Percentiles rank a stretch among this genome's conserved stretches.
phyloP scores from a whole-genome alignment of 768 basidiomycete genomes.

The Calocera cornea region DNA sequence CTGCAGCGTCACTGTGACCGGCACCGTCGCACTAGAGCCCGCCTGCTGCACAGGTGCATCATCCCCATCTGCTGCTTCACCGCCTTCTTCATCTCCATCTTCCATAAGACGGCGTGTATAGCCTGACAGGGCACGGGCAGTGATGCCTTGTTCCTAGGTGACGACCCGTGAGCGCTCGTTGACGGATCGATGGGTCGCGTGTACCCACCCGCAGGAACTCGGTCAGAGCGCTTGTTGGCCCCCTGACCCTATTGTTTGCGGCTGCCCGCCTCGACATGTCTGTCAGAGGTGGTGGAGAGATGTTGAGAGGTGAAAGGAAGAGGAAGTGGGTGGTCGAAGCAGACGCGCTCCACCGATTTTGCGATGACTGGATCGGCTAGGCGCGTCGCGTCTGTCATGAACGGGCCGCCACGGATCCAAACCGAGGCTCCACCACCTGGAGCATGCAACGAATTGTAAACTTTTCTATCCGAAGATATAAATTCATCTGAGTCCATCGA shows the following conservation, averaged over 20 bases:
- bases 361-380: not conserved
- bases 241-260: conserved; percentile 47
- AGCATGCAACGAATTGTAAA: too few relatives aligned
- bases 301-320: not conserved
- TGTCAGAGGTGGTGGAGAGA: not conserved
- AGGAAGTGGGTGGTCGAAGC: not conserved
- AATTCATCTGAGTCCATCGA: too few relatives aligned
- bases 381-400: not conserved
- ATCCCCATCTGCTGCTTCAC: too few relatives aligned
- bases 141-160: conserved; percentile 40
- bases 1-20: not conserved
- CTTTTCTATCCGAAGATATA: too few relatives aligned
- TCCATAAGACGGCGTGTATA: not conserved
- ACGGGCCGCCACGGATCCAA: not conserved
- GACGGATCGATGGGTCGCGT: not conserved
- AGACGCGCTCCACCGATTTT: not conserved
- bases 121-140: conserved; percentile 16
- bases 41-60: not conserved
- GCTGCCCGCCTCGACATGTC: conserved; percentile 14
- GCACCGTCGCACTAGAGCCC: not conserved
- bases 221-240: conserved; percentile 71
- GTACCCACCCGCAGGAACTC: conserved; percentile 58
- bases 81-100: not conserved
- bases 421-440: too few relatives aligned
- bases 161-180: not conserved